Base-by-base conservation (phyloP, 345 rosid genomes). In the Dimocarpus longan region DNA sequence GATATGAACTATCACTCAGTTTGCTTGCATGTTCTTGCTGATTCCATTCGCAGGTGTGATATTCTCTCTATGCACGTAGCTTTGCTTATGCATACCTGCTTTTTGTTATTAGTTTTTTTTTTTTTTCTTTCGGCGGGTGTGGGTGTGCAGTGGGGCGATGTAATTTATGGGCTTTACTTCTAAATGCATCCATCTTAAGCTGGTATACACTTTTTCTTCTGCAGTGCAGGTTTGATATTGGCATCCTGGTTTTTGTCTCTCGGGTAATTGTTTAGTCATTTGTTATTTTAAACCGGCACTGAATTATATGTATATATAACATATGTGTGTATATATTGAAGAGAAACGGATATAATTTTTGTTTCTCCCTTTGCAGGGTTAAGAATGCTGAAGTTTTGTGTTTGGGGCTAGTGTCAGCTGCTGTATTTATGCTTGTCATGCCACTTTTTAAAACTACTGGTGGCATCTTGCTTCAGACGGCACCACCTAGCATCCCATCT, bases 211-310 rank as follows among this genome's bases (percentile, higher is more conserved):
- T 79, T 87, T 11, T 70, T 85, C 73, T 78, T 74, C 85, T 88
- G 89, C 99, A 96, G 99, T 90, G 97, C 98, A 87, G 99, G 99
- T 80, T 87, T 96, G 87, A 90, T 96, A 80, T 82, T 96, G 81
- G 99, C 99, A 71, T 94, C 98, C 48, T 96, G 99, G 99, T 88
- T 96, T 62, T 84, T 96, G 80, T 94, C 99, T 70, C 89, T 96
- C 1, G 98, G 99, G 99, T 94, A 90, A 79, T 68, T 68, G 70
- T 75, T 46, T 18, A 73, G 80, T 82, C 80, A 43, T 66, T 26
- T 42, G 42, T 11, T 77, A 57, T 56, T 73, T 68, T 52, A 60
- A 54, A 72, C 56, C 26, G 65, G 24, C 11, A 12, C 1, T 40
- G 15, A 13, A 3, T 28, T 28, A 18, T 39, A 65, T 15, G 15